Evolutionary conservation across 2,329 filamentous ascomycete genomes (phyloP).

Genomic region (Fusarium sambucinum): DNA sequence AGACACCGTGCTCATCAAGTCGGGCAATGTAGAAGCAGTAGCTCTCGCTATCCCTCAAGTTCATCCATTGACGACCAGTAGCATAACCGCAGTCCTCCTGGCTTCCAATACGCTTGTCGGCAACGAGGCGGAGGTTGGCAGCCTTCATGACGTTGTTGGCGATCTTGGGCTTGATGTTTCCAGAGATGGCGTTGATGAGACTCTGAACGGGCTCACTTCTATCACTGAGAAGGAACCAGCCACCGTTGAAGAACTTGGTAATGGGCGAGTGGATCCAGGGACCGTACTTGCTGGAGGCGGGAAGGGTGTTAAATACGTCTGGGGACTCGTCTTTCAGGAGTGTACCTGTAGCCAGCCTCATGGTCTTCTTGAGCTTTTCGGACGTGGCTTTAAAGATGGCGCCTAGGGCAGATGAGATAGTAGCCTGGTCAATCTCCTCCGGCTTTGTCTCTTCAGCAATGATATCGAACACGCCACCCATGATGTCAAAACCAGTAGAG

Average conservation of each 20-base stretch:
- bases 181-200: conserved; percentile 9
- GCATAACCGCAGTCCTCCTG: conserved; percentile 26
- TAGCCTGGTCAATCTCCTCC: conserved; percentile 17
- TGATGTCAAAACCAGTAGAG: neutral
- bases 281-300: conserved; percentile 5
- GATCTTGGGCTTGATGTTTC: conserved; percentile 34
- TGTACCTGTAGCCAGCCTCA: neutral
- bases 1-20: neutral
- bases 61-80: conserved; percentile 34
- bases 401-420: neutral
- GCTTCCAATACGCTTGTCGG: conserved; percentile 15
- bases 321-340: neutral
- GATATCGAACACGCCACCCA: neutral
- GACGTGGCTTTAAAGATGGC: neutral
- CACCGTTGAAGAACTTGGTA: conserved; percentile 30
- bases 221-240: conserved; percentile 30
- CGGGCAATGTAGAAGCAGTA: conserved; percentile 40
- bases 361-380: neutral
- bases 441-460: neutral
- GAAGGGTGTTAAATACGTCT: conserved; percentile 11
- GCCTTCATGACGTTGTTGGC: conserved; percentile 41
- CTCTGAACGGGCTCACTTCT: neutral
- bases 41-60: conserved; percentile 14
- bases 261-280: conserved; percentile 18
- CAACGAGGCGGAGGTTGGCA: conserved; percentile 21